Evolutionary conservation across 2,329 filamentous ascomycete species (phyloP).

Genomic region (Arthrocladium fulminans): DNA sequence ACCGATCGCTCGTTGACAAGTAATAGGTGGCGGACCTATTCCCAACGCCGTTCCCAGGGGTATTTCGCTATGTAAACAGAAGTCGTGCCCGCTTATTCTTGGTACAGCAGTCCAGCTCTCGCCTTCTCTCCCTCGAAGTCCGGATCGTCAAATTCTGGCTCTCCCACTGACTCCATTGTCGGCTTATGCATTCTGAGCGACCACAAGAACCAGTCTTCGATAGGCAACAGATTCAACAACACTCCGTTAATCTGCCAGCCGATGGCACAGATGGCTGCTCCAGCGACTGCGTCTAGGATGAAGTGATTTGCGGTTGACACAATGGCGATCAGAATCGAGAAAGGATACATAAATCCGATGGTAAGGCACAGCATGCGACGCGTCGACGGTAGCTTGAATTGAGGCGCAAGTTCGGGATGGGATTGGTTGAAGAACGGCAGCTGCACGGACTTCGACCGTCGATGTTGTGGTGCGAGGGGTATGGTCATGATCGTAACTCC

Average conservation of each 20-base stretch:
- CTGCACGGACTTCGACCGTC: constrained; percentile 31
- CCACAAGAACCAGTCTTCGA: constrained; percentile 62
- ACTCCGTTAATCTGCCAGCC: constrained; percentile 51
- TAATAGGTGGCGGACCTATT: no score
- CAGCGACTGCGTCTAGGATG: constrained; percentile 61
- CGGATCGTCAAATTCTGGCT: constrained; percentile 4
- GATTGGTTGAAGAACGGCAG: constrained; percentile 27
- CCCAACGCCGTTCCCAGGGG: background rate
- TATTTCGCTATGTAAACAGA: background rate
- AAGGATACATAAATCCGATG: constrained; percentile 55
- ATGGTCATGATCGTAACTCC: constrained; percentile 60
- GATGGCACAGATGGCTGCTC: constrained; percentile 54
- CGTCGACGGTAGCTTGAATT: constrained; percentile 39
- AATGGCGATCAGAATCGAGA: constrained; percentile 57
- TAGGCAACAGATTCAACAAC: constrained; percentile 53
- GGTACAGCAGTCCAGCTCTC: constrained; percentile 13
- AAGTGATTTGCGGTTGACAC: constrained; percentile 66
- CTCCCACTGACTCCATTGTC: constrained; percentile 17
- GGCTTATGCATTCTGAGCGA: constrained; percentile 58
- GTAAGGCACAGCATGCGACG: constrained; percentile 43
- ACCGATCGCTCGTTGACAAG: no score
- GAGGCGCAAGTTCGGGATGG: constrained; percentile 23
- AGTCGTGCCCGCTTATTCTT: constrained; percentile 10
- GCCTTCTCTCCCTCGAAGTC: constrained; percentile 18
- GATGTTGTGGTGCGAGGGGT: constrained; percentile 49